Evolutionary conservation across 2,329 filamentous ascomycete genomes (phyloP).

Genomic region (Pseudogymnoascus sp.): DNA sequence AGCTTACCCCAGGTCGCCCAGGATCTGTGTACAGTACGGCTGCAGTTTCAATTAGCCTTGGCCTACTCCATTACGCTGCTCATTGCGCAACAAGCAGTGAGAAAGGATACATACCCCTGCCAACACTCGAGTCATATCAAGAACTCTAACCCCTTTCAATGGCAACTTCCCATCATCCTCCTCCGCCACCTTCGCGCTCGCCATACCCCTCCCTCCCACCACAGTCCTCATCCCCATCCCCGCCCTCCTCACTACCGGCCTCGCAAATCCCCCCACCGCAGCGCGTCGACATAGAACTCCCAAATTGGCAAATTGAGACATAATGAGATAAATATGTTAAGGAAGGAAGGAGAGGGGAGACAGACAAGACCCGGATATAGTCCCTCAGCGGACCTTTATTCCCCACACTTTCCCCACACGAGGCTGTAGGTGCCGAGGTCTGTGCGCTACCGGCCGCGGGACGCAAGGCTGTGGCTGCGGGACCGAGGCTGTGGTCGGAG

Average conservation of each 20-base stretch:
- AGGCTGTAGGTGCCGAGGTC: background rate
- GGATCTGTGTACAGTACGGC: slow-evolving; percentile 96
- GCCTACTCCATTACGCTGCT: background rate
- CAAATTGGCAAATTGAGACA: background rate
- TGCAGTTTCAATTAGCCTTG: slow-evolving; percentile 31
- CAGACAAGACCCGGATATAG: background rate
- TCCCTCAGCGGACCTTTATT: too few species aligned
- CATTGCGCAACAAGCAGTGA: background rate
- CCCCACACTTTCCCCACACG: background rate
- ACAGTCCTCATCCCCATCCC: background rate
- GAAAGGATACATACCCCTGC: slow-evolving; percentile 64
- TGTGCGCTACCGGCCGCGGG: background rate
- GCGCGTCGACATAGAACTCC: background rate
- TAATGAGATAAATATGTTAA: background rate
- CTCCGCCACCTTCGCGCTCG: slow-evolving; percentile 14
- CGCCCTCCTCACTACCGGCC: background rate
- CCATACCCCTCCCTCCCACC: background rate
- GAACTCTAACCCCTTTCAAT: slow-evolving; percentile 75
- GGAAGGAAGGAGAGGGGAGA: background rate
- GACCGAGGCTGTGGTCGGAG: background rate
- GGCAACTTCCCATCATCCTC: slow-evolving; percentile 46
- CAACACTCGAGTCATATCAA: slow-evolving; percentile 94
- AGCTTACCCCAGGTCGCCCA: slow-evolving; percentile 86
- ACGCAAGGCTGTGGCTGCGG: background rate
- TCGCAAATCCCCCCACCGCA: background rate